A percentile compares a stretch with the other conserved stretches of the same genome.
phyloP scores from a whole-genome alignment of 306 rosid species.

The Gleditsia sinensis region DNA sequence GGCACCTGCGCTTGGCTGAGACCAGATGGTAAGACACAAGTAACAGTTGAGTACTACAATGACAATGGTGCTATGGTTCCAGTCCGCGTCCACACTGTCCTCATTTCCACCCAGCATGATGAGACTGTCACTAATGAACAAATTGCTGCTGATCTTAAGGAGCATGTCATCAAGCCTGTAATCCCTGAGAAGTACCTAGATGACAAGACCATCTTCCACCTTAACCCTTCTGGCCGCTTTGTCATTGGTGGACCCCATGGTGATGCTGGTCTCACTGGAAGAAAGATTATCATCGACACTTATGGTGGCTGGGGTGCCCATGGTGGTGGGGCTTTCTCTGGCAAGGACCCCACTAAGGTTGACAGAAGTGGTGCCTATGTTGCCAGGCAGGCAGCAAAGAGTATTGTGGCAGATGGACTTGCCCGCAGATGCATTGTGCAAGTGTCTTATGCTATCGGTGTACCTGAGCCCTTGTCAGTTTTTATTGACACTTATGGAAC shows the following conservation, averaged over 20 bases:
- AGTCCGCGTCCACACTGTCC: slow-evolving; percentile 31
- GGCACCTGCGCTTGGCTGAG: slow-evolving; percentile 40
- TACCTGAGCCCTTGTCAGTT: slow-evolving; percentile 40
- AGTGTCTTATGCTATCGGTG: slow-evolving; percentile 42
- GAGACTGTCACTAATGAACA: slow-evolving; percentile 32
- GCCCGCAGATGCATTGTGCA: slow-evolving; percentile 41
- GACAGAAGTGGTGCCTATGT: slow-evolving; percentile 32
- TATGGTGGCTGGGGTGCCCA: slow-evolving; percentile 37
- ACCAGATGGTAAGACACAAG: slow-evolving; percentile 38
- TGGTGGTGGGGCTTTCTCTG: slow-evolving; percentile 34
- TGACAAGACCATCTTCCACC: slow-evolving; percentile 26
- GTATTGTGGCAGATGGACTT: slow-evolving; percentile 36
- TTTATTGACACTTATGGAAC: slow-evolving; percentile 22
- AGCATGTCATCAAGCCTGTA: slow-evolving; percentile 33
- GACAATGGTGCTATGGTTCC: slow-evolving; percentile 31
- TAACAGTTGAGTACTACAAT: slow-evolving; percentile 29
- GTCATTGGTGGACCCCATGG: slow-evolving; percentile 36
- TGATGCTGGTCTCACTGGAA: slow-evolving; percentile 35
- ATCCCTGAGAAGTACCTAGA: slow-evolving; percentile 31
- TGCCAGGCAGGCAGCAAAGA: slow-evolving; percentile 33
- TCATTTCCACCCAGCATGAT: slow-evolving; percentile 34
- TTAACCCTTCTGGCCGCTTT: slow-evolving; percentile 32
- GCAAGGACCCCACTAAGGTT: slow-evolving; percentile 32
- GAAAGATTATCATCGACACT: slow-evolving; percentile 34
- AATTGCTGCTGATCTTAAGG: slow-evolving; percentile 30